These are phyloP conservation scores for Russula ochroleuca DNA, from an alignment of 768 basidiomycete species.

Conservation along the genomic window DNA sequence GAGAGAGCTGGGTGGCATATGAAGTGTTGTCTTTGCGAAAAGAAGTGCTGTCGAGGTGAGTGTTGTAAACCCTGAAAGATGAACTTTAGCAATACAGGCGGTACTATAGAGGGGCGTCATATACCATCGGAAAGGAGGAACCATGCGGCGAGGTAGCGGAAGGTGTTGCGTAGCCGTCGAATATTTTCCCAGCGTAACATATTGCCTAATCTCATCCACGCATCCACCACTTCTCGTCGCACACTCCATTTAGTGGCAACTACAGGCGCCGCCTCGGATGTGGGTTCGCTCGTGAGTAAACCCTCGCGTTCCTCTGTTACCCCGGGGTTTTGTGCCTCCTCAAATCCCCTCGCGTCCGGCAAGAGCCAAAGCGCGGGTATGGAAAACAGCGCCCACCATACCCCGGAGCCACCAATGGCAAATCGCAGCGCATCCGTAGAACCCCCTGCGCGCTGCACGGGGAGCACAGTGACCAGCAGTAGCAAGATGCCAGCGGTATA, in stretches of 20 bases:
- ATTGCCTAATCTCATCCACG: constrained; percentile 70
- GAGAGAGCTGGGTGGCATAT: constrained; percentile 73
- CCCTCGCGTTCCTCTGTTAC: constrained; percentile 21
- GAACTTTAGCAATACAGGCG: background rate
- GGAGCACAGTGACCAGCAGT: constrained; percentile 70
- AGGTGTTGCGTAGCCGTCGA: constrained; percentile 72
- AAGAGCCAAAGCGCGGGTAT: constrained; percentile 75
- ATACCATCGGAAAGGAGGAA: constrained; percentile 88
- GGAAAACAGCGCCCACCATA: constrained; percentile 85
- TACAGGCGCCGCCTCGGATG: background rate
- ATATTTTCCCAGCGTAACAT: constrained; percentile 77
- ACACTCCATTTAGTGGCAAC: constrained; percentile 41
- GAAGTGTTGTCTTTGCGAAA: constrained; percentile 83
- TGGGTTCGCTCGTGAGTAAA: constrained; percentile 10
- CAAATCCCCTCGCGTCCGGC: constrained; percentile 40
- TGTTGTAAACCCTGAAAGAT: constrained; percentile 71
- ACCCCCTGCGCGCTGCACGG: constrained; percentile 67
- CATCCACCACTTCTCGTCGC: constrained; percentile 50
- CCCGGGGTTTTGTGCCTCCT: constrained; percentile 19
- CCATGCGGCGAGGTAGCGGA: constrained; percentile 89
- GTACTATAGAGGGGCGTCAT: constrained; percentile 24
- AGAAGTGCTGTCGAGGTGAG: constrained; percentile 89
- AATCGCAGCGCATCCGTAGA: constrained; percentile 76
- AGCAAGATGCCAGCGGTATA: constrained; percentile 79
- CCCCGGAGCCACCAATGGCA: constrained; percentile 78